Base-by-base conservation (phyloP, 129 eudicot species). In the Solidago caesia region DNA sequence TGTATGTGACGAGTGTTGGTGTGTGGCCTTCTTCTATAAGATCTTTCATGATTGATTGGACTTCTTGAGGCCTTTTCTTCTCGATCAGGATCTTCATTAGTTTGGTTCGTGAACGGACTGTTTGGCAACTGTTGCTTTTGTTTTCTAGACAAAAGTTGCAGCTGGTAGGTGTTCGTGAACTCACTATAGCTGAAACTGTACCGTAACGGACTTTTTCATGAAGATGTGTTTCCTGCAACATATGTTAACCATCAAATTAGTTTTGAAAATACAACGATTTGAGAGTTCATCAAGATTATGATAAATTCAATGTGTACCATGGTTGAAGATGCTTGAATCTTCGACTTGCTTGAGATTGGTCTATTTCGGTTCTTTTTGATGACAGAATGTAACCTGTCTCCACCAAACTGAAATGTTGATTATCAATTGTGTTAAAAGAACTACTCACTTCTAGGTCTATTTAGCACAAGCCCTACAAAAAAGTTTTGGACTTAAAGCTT, bases 1-100 rank as follows among this genome's bases (percentile, higher is more conserved):
- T 94, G 84, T 94, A 91, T 57, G 99, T 94, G 71, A 91, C 90
- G 44, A 94, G 96, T 75, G 88, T 88, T 33, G 97, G 99, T 66
- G 81, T 84, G 83, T 94, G 97, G 44, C 99, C 97, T n/a, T 90
- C 97, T 71, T 91, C 91, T 7, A 77, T 85, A 74, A 94, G 75
- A 80, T 79, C 88, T 82, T 84, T 84, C 81, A 94, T 88, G 65
- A 94, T 77, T 44, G 86, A 67, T 39, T 85, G 85, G 56, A 80
- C 93, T 84, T 94, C 97, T 21, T 85, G 93, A 14, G 97, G 89
- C 68, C 85, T 91, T 67, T 84, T 74, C 68, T 62, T 90, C 72
- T 87, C 95, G 15, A 90, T 83, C 79, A 94, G 82, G 67, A 73
- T 76, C 39, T 84, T 94, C 99, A 94, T 91, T 41, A 82, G 60